Percentiles rank a stretch among this genome's conserved stretches.
These are phyloP conservation scores for Coemansia sp. DNA, from an alignment of 192 early-diverging fungal genomes.

Conservation along the genomic window DNA sequence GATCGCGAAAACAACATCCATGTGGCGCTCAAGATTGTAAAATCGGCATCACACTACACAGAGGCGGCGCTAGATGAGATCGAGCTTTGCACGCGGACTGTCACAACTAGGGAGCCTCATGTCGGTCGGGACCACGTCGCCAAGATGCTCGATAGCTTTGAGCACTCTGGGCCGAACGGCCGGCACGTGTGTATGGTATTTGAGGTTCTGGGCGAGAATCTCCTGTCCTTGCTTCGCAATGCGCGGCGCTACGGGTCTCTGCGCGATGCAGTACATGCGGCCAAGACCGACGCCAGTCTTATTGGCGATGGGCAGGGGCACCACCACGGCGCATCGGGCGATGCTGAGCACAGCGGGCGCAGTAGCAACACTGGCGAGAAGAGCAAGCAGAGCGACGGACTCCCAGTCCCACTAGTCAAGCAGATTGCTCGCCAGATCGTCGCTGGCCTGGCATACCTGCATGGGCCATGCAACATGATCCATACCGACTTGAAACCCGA, in stretches of 20 bases:
- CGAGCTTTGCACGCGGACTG: slow-evolving; percentile 83
- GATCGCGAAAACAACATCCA: slow-evolving; percentile 75
- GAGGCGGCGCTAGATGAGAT: slow-evolving; percentile 97
- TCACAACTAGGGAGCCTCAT: slow-evolving; percentile 48
- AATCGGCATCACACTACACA: slow-evolving; percentile 92
- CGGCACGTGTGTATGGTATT: slow-evolving; percentile 96
- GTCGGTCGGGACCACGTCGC: slow-evolving; percentile 66
- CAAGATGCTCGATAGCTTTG: slow-evolving; percentile 91
- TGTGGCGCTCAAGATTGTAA: slow-evolving; percentile 97
- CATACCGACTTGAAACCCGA: slow-evolving; percentile 99
- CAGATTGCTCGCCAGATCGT: slow-evolving; percentile 90
- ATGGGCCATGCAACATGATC: slow-evolving; percentile 91
- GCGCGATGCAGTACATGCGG: slow-evolving; percentile 27
- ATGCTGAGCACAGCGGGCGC: slow-evolving; percentile 15
- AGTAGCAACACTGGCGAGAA: slow-evolving; percentile 19
- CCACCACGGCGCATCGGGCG: not conserved
- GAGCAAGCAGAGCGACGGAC: slow-evolving; percentile 59
- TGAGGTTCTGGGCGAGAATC: slow-evolving; percentile 95
- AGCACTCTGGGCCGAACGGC: slow-evolving; percentile 85
- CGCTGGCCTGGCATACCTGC: slow-evolving; percentile 91
- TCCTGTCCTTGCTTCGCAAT: slow-evolving; percentile 83
- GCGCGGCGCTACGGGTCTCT: slow-evolving; percentile 46
- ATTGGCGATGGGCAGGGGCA: slow-evolving; percentile 21
- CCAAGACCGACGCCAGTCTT: slow-evolving; percentile 24
- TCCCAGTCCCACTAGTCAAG: slow-evolving; percentile 85